These are phyloP conservation scores for Epichloe hybrida DNA, from an alignment of 2,329 filamentous ascomycete genomes.

Conservation along the genomic window DNA sequence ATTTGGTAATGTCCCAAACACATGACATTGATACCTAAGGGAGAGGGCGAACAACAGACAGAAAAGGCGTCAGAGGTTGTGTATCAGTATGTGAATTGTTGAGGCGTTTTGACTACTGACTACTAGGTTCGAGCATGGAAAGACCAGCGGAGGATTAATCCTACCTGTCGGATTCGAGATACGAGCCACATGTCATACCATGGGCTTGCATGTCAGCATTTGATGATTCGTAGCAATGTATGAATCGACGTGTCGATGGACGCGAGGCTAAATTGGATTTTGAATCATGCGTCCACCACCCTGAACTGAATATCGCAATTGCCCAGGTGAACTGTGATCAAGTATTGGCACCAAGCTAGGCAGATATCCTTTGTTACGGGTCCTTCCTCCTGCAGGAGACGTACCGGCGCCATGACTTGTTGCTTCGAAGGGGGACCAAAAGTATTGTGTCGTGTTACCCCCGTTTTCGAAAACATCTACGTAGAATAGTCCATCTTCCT, in stretches of 20 bases:
- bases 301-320: too few species aligned
- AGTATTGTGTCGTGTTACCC: too few species aligned
- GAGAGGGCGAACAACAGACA: not conserved
- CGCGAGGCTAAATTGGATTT: too few species aligned
- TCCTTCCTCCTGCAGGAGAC: conserved; percentile 49
- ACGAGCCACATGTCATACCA: too few species aligned
- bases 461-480: conserved; percentile 2
- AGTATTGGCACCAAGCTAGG: conserved; percentile 34
- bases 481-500: conserved; percentile 34
- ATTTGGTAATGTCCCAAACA: not conserved
- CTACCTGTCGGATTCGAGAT: not conserved
- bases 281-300: too few species aligned
- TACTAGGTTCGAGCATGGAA: not conserved
- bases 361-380: conserved; percentile 39
- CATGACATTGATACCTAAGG: not conserved
- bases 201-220: not conserved
- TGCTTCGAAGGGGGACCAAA: too few species aligned
- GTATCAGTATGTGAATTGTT: not conserved
- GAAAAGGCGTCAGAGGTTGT: not conserved
- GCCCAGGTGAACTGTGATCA: too few species aligned
- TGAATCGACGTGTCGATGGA: conserved; percentile 14
- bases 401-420: conserved; percentile 20
- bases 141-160: not conserved
- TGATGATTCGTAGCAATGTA: not conserved
- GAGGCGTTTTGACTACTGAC: conserved; percentile 1